These are phyloP conservation scores for Hygrophoropsis aurantiaca DNA, from an alignment of 768 basidiomycete species.

Conservation along the genomic window DNA sequence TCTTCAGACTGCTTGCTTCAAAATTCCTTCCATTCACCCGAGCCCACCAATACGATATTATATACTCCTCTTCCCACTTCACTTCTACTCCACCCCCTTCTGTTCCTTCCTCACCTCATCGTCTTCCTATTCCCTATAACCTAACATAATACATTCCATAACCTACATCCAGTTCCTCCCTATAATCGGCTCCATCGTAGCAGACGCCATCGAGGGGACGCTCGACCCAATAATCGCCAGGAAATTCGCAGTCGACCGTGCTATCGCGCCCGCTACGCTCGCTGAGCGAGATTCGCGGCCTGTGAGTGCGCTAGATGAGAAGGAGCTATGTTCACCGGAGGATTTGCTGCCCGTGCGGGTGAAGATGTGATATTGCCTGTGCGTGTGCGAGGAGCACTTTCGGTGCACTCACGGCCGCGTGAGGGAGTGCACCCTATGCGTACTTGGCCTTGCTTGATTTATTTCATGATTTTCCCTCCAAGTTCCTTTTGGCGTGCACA, in stretches of 20 bases:
- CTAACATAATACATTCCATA: too few species aligned
- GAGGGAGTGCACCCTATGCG: too few species aligned
- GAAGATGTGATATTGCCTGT: too few species aligned
- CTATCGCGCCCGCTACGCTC: slow-evolving; percentile 14
- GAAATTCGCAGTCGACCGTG: slow-evolving; percentile 67
- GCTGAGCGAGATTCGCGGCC: slow-evolving; percentile 16
- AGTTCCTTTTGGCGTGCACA: too few species aligned
- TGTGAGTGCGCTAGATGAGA: slow-evolving; percentile 42
- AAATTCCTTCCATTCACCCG: slow-evolving; percentile 10
- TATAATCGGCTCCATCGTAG: slow-evolving; percentile 75
- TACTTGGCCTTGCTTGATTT: too few species aligned
- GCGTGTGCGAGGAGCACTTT: too few species aligned
- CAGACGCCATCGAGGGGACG: slow-evolving; percentile 65
- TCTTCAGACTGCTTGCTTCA: not conserved
- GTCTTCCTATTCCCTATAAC: too few species aligned
- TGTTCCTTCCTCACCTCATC: not conserved
- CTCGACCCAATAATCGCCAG: slow-evolving; percentile 48
- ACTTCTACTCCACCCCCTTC: not conserved
- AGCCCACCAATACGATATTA: not conserved
- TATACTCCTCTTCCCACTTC: not conserved
- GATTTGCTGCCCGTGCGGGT: slow-evolving; percentile 44
- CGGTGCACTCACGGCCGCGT: too few species aligned
- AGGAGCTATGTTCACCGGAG: slow-evolving; percentile 47
- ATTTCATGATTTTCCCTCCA: too few species aligned
- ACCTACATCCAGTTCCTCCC: too few species aligned